A percentile compares a stretch with the other conserved stretches of the same genome.
These are phyloP conservation scores for Tylopilus intermedius DNA, from an alignment of 768 basidiomycete species.

Conservation along the genomic window DNA sequence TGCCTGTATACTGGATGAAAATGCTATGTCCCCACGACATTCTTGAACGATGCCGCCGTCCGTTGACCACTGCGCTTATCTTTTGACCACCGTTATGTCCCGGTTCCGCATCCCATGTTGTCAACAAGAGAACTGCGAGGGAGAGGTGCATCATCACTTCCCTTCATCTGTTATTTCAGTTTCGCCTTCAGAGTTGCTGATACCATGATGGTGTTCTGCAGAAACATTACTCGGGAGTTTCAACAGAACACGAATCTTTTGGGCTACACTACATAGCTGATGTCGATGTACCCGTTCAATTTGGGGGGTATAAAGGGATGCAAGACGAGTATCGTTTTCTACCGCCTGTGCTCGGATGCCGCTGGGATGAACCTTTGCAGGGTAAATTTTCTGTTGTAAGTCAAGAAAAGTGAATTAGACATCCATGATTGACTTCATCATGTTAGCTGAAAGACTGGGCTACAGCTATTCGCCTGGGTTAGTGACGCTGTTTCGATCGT, in stretches of 20 bases:
- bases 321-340: too few species aligned
- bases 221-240: not conserved
- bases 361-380: not conserved
- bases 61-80: too few species aligned
- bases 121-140: not conserved
- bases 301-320: too few species aligned
- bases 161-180: not conserved
- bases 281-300: too few species aligned
- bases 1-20: not conserved
- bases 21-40: not conserved
- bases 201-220: not conserved
- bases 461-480: not conserved
- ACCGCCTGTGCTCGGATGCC: too few species aligned
- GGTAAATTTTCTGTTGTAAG: not conserved
- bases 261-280: too few species aligned
- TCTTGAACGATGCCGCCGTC: not conserved
- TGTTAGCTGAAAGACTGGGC: constrained; percentile 9
- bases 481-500: not conserved
- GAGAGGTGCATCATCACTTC: not conserved
- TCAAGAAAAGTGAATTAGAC: not conserved
- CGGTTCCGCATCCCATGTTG: not conserved
- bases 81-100: not conserved
- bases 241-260: not conserved
- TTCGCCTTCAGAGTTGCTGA: not conserved
- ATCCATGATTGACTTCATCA: not conserved